Conservation (phyloP, 441 rosid genomes). For the Erodium moschatum region DNA sequence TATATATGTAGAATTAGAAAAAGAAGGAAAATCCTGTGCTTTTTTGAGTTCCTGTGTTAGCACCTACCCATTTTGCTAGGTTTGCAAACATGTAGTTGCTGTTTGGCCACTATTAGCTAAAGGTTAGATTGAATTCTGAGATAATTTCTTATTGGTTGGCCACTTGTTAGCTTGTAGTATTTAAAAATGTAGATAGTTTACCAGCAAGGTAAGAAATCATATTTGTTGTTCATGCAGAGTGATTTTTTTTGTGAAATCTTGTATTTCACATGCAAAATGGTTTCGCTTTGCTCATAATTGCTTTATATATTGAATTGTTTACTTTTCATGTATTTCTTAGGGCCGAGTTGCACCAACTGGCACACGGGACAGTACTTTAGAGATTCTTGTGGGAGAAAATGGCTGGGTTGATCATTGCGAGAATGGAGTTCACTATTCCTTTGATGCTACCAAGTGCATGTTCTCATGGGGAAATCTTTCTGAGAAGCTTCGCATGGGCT, state of each 20-base stretch:
- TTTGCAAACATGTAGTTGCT: too few relatives aligned
- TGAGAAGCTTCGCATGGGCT: conserved; percentile 88
- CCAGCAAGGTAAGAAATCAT: not conserved
- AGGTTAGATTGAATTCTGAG: too few relatives aligned
- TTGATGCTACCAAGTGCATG: conserved; percentile 89
- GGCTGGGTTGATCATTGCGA: conserved; percentile 90
- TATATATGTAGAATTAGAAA: too few relatives aligned
- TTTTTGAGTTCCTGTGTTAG: too few relatives aligned
- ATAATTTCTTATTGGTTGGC: too few relatives aligned
- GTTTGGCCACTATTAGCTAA: too few relatives aligned
- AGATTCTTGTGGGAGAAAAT: conserved; percentile 69
- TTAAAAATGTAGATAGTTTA: not conserved
- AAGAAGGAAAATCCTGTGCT: too few relatives aligned
- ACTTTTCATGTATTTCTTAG: conserved; percentile 31
- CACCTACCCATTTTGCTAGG: too few relatives aligned
- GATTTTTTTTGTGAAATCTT: not conserved
- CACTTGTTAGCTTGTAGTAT: not conserved
- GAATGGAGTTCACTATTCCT: conserved; percentile 75
- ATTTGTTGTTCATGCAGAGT: not conserved
- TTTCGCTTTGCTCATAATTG: conserved; percentile 12
- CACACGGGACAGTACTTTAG: conserved; percentile 73
- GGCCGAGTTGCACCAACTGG: conserved; percentile 74
- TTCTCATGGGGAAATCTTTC: conserved; percentile 97
- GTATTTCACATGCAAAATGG: not conserved
- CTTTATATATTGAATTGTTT: conserved; percentile 8